Evolutionary conservation across 2,329 filamentous ascomycete species (phyloP).

Genomic region (Aspergillus calidoustus): DNA sequence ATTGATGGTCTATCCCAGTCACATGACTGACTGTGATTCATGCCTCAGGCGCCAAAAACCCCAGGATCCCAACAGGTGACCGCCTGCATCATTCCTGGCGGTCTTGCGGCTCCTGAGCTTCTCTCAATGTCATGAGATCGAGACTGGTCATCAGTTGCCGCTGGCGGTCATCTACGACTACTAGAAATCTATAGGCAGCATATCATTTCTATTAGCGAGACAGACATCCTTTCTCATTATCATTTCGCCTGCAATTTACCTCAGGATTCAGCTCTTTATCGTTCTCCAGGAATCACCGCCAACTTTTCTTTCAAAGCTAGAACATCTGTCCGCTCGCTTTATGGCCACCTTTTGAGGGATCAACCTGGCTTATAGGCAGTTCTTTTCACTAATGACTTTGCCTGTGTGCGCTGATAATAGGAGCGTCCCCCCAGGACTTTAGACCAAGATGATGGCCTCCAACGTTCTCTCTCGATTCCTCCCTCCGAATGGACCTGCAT

Average conservation of each 20-base stretch:
- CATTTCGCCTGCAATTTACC: neutral
- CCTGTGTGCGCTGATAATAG: constrained; percentile 11
- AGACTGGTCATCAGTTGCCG: constrained; percentile 16
- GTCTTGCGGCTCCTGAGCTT: constrained; percentile 11
- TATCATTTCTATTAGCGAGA: neutral
- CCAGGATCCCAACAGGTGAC: constrained; percentile 9
- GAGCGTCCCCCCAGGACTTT: constrained; percentile 7
- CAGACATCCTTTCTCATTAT: neutral
- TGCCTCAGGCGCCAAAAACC: constrained; percentile 24
- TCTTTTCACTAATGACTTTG: constrained; percentile 19
- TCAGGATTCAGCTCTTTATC: neutral
- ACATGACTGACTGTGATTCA: constrained; percentile 7
- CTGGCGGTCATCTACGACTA: neutral
- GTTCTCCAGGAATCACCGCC: neutral
- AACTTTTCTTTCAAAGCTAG: neutral
- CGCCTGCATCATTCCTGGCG: constrained; percentile 23
- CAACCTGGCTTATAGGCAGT: constrained; percentile 17
- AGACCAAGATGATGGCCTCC: constrained; percentile 46
- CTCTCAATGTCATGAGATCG: constrained; percentile 21
- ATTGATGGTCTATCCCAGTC: neutral
- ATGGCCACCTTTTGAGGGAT: constrained; percentile 21
- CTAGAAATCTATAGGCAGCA: neutral
- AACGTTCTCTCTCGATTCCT: constrained; percentile 50
- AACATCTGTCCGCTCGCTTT: constrained; percentile 8
- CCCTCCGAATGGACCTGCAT: constrained; percentile 54